Conservation (phyloP, 768 basidiomycete species). For the Serendipita sp. region DNA sequence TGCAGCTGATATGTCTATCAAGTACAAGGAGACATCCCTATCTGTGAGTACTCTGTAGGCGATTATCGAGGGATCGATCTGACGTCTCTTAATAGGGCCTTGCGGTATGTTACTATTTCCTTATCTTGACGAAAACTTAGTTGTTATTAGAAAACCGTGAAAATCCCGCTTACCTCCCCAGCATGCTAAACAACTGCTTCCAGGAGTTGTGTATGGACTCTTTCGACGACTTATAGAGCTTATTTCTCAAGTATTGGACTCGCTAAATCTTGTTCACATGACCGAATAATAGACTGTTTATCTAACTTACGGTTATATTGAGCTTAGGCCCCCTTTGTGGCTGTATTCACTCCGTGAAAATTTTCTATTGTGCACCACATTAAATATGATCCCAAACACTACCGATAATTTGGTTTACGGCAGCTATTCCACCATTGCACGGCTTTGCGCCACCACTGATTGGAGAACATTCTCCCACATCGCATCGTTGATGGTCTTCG, state of each 20-base stretch:
- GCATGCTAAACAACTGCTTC: conserved; percentile 38
- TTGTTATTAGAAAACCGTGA: conserved; percentile 44
- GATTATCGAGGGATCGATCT: not conserved
- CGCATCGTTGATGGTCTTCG: conserved; percentile 79
- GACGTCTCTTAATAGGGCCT: conserved; percentile 28
- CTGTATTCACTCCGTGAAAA: too few relatives aligned
- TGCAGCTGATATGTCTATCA: conserved; percentile 77
- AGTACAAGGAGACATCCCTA: conserved; percentile 91
- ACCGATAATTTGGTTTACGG: too few relatives aligned
- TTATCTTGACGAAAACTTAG: conserved; percentile 9
- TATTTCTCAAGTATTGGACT: not conserved
- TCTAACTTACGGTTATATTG: too few relatives aligned
- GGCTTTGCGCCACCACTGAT: conserved; percentile 20
- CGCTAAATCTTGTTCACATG: not conserved
- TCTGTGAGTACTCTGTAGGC: conserved; percentile 35
- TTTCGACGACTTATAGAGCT: not conserved
- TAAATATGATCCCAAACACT: too few relatives aligned
- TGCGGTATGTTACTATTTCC: conserved; percentile 29
- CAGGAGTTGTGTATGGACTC: not conserved
- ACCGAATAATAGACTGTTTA: too few relatives aligned
- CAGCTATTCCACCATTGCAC: too few relatives aligned
- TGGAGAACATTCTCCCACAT: conserved; percentile 87
- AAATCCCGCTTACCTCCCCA: conserved; percentile 71
- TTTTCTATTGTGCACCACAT: too few relatives aligned
- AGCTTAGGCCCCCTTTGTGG: too few relatives aligned